Conservation (phyloP, 1,139 yeast species). For the Candida sanyaensis region DNA sequence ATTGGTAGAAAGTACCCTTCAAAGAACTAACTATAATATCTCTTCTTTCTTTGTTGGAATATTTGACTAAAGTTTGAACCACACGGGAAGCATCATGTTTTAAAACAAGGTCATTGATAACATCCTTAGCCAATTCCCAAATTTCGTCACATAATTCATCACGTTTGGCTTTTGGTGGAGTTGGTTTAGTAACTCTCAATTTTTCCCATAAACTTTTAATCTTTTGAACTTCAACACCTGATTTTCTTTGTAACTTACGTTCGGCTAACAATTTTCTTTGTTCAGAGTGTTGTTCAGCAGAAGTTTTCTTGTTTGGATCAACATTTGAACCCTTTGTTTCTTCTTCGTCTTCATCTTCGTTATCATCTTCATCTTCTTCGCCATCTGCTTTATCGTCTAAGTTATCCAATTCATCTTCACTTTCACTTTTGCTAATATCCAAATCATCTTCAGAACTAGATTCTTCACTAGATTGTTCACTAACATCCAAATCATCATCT, state of each 20-base stretch:
- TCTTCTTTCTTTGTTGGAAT: conserved; percentile 79
- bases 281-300: conserved; percentile 77
- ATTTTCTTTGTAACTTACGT: conserved; percentile 82
- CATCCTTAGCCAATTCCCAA: conserved; percentile 80
- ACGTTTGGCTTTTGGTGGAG: conserved; percentile 76
- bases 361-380: conserved; percentile 19
- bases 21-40: conserved; percentile 67
- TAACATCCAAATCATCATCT: conserved; percentile 15
- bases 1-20: conserved; percentile 73
- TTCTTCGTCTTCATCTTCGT: conserved; percentile 19
- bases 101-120: conserved; percentile 79
- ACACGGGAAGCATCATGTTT: conserved; percentile 98
- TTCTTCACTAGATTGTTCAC: conserved; percentile 13
- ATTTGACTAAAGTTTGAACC: conserved; percentile 90
- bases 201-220: conserved; percentile 92
- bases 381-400: conserved; percentile 22
- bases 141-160: conserved; percentile 80
- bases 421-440: conserved; percentile 8
- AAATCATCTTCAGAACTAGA: conserved; percentile 19
- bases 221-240: conserved; percentile 82
- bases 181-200: conserved; percentile 81
- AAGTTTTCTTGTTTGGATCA: conserved; percentile 50
- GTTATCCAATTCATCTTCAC: conserved; percentile 21
- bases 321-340: conserved; percentile 17
- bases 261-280: conserved; percentile 79